A percentile compares a stretch with the other conserved stretches of the same genome.
These are phyloP conservation scores for Diphasiastrum complanatum DNA, from an alignment of 83 land plant genomes.

Conservation along the genomic window DNA sequence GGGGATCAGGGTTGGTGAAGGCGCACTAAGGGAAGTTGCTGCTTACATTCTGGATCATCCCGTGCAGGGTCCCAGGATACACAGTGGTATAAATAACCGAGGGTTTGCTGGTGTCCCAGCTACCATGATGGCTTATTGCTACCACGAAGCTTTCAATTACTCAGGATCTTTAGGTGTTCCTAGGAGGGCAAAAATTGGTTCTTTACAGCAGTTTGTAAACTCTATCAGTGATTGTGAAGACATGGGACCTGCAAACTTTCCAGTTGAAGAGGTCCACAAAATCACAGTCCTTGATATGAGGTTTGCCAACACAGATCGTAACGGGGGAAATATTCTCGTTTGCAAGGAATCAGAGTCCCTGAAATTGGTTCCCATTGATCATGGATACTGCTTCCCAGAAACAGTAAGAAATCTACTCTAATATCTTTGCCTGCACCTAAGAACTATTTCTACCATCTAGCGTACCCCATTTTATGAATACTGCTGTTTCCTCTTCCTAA, in stretches of 20 bases:
- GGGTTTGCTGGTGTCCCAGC: too few species aligned
- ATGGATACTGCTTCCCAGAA: too few species aligned
- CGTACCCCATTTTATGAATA: too few species aligned
- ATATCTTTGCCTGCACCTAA: too few species aligned
- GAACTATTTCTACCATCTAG: too few species aligned
- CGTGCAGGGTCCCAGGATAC: background rate
- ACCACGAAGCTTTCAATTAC: background rate
- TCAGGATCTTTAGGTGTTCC: background rate
- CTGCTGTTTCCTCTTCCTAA: too few species aligned
- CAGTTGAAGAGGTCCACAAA: slow-evolving; percentile 13
- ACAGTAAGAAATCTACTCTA: too few species aligned
- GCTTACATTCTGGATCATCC: slow-evolving; percentile 16
- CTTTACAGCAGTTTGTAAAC: slow-evolving; percentile 5
- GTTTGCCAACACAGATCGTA: slow-evolving; percentile 12
- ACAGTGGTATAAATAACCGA: background rate
- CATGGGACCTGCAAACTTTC: slow-evolving; percentile 15
- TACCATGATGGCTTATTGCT: slow-evolving; percentile 4
- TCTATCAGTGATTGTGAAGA: slow-evolving; percentile 10
- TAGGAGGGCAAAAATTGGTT: slow-evolving; percentile 3
- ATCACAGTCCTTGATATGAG: slow-evolving; percentile 7
- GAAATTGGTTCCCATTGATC: slow-evolving; percentile 10
- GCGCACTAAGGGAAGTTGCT: slow-evolving; percentile 8
- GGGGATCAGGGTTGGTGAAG: slow-evolving; percentile 8
- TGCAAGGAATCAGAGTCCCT: background rate
- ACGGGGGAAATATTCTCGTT: slow-evolving; percentile 10